A percentile compares a stretch with the other conserved stretches of the same genome.
Conservation (phyloP, 306 rosid genomes). For the Castanea crenata region DNA sequence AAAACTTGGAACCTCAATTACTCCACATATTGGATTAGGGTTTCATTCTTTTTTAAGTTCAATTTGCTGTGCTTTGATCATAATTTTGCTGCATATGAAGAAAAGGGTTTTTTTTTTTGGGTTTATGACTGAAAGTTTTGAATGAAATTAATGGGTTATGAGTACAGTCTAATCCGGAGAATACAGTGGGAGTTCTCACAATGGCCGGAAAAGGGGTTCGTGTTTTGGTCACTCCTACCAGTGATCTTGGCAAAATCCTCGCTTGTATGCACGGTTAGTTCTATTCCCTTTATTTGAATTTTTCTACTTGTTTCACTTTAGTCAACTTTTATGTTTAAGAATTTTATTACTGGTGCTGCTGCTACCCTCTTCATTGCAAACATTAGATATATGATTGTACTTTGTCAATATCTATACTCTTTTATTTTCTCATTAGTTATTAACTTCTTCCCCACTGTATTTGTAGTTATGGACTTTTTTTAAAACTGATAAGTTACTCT, state of each 20-base stretch:
- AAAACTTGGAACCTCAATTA: neutral
- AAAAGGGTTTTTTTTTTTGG: too few species aligned
- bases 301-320: neutral
- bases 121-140: neutral
- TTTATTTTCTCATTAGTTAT: too few species aligned
- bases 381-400: neutral
- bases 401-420: neutral
- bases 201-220: constrained; percentile 96
- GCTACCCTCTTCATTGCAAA: neutral
- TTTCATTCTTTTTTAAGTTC: neutral
- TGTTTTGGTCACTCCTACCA: constrained; percentile 87
- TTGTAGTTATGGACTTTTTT: too few species aligned
- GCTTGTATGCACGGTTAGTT: constrained; percentile 92
- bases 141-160: constrained; percentile 15
- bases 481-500: too few species aligned
- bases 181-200: constrained; percentile 88
- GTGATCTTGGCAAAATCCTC: constrained; percentile 87
- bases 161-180: constrained; percentile 85
- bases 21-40: neutral
- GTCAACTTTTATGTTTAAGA: neutral
- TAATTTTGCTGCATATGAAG: too few species aligned
- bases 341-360: neutral
- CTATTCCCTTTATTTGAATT: neutral
- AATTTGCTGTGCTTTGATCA: too few species aligned
- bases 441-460: too few species aligned